Conservation (phyloP, 306 rosid genomes). For the Parietaria judaica region DNA sequence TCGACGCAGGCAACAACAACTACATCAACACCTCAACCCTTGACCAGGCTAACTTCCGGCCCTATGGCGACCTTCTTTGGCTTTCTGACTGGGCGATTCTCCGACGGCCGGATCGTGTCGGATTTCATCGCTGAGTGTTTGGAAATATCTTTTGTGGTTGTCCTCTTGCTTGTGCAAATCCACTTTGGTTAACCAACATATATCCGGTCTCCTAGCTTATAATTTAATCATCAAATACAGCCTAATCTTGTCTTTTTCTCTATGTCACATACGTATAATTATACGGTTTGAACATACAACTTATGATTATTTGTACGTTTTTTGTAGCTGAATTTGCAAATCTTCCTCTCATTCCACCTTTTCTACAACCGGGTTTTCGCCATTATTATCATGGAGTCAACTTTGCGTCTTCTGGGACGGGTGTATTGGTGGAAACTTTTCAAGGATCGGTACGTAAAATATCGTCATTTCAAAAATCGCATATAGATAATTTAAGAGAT, state of each 20-base stretch:
- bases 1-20: slow-evolving; percentile 90
- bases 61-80: slow-evolving; percentile 73
- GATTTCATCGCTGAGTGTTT: slow-evolving; percentile 65
- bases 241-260: not conserved
- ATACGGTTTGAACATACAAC: not conserved
- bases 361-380: slow-evolving; percentile 53
- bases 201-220: slow-evolving; percentile 16
- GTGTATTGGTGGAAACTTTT: slow-evolving; percentile 71
- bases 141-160: slow-evolving; percentile 13
- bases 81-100: slow-evolving; percentile 82
- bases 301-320: not conserved
- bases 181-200: slow-evolving; percentile 27
- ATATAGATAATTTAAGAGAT: no score
- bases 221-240: slow-evolving; percentile 1
- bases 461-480: no score
- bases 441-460: slow-evolving; percentile 66
- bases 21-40: slow-evolving; percentile 80
- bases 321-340: slow-evolving; percentile 67
- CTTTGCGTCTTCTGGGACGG: slow-evolving; percentile 88
- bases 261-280: slow-evolving; percentile 5
- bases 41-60: slow-evolving; percentile 94
- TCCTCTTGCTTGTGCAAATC: slow-evolving; percentile 24
- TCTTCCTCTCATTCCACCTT: slow-evolving; percentile 59
- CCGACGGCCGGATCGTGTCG: slow-evolving; percentile 74
- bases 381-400: slow-evolving; percentile 55